Evolutionary conservation across 495 filamentous ascomycete genomes (phyloP).

Genomic region (Penicillium turbatum): DNA sequence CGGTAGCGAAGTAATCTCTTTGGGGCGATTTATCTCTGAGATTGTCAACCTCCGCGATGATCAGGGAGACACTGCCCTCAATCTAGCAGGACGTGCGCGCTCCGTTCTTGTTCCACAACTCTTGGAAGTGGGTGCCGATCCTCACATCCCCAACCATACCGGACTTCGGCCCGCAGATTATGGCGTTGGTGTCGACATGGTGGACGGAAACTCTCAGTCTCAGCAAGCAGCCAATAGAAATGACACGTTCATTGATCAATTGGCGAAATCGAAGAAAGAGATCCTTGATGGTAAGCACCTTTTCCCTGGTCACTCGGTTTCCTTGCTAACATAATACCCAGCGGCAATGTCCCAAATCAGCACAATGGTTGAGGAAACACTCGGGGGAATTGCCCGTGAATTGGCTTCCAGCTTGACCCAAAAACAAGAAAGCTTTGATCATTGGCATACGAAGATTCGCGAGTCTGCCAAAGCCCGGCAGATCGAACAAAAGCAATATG

Average conservation of each 20-base stretch:
- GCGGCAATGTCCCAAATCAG: conserved; percentile 59
- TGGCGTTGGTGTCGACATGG: conserved; percentile 74
- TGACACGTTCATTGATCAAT: conserved; percentile 62
- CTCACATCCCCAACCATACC: conserved; percentile 80
- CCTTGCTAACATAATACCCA: conserved; percentile 36
- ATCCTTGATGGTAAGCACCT: conserved; percentile 38
- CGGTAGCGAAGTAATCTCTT: conserved; percentile 60
- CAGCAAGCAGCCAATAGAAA: conserved; percentile 44
- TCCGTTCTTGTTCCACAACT: conserved; percentile 93
- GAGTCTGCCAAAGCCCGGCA: conserved; percentile 73
- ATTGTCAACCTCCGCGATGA: conserved; percentile 92
- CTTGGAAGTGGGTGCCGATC: conserved; percentile 87
- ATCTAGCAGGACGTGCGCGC: conserved; percentile 84
- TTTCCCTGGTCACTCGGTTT: neutral
- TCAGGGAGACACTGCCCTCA: conserved; percentile 89
- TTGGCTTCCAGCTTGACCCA: conserved; percentile 70
- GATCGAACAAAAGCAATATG: conserved; percentile 65
- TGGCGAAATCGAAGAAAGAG: conserved; percentile 45
- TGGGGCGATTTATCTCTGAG: conserved; percentile 89
- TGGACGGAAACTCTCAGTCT: conserved; percentile 40
- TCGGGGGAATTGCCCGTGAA: conserved; percentile 66
- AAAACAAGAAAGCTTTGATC: conserved; percentile 78
- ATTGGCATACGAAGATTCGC: conserved; percentile 69
- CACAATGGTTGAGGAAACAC: conserved; percentile 39
- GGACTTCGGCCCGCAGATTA: conserved; percentile 86